These are phyloP conservation scores for Citropsis articulata DNA, from an alignment of 345 rosid species.

Conservation along the genomic window DNA sequence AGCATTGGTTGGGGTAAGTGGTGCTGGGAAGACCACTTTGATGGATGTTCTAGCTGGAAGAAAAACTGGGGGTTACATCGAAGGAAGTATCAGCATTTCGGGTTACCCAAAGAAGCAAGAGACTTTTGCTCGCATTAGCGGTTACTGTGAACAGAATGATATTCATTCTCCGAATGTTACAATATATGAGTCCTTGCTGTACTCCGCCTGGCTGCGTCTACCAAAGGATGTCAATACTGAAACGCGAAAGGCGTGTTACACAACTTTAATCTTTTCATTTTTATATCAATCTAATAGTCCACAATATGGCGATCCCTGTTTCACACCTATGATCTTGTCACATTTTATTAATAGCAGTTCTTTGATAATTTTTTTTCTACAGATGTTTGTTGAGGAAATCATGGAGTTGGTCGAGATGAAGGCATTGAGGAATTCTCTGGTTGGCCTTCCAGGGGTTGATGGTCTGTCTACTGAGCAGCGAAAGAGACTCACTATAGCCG, in stretches of 20 bases:
- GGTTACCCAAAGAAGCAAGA: slow-evolving; percentile 76
- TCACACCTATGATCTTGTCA: background rate
- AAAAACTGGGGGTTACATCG: slow-evolving; percentile 66
- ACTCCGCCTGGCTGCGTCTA: slow-evolving; percentile 83
- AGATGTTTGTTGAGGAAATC: slow-evolving; percentile 70
- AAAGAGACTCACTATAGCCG: slow-evolving; percentile 72
- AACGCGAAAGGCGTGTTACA: slow-evolving; percentile 34
- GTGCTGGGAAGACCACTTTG: slow-evolving; percentile 87
- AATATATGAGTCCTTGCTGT: slow-evolving; percentile 64
- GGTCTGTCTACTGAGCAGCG: slow-evolving; percentile 79
- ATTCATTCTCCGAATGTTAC: slow-evolving; percentile 80
- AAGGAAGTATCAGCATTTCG: slow-evolving; percentile 66
- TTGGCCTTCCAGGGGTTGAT: slow-evolving; percentile 49
- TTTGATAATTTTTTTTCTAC: background rate
- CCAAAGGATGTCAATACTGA: slow-evolving; percentile 38
- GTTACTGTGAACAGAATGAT: slow-evolving; percentile 84
- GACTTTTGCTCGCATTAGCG: slow-evolving; percentile 74
- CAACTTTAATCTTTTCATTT: background rate
- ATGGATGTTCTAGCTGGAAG: slow-evolving; percentile 79
- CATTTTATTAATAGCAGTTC: background rate
- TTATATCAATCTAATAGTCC: too few species aligned
- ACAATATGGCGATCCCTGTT: background rate
- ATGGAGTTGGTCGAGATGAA: slow-evolving; percentile 57
- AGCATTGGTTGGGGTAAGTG: slow-evolving; percentile 77
- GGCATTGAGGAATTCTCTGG: slow-evolving; percentile 35